Base-by-base conservation (phyloP, 306 rosid genomes). In the Castanopsis chinensis region DNA sequence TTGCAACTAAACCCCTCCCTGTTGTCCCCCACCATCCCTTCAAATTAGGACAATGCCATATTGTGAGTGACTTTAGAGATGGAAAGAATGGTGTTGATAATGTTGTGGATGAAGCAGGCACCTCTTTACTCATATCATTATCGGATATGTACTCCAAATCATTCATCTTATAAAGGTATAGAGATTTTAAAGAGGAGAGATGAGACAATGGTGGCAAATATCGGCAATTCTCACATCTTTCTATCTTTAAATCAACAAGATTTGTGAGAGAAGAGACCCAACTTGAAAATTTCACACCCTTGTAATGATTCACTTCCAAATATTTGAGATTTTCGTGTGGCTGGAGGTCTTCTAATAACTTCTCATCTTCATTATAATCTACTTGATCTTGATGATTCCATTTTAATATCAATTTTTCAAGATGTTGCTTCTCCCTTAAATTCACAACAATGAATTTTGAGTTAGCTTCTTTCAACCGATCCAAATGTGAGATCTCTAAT, bases 141-240 rank as follows among this genome's bases (percentile, higher is more conserved):
- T 56, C 57, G 6, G 11, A 12, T 13, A 74, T 20, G 78, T 33
- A 74, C 23, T 57, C 69, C n/a, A 74, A n/a, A 35, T 43, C 54
- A 55, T 1, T 6, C 55, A 57, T 20, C 2, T 0, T 3, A 0
- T 12, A 0, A 10, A 74, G 5, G 0, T 0, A 0, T 1, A 33
- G 69, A 33, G 15, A 7, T 32, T 74, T 11, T 1, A 74, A 67
- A 5, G 13, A 74, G 6, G 27, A 8, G 21, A 74, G 5, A 19
- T 11, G 11, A 33, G 57, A n/a, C 21, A 74, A 20, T 0, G 53
- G n/a, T 35, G 78, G 78, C 6, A 74, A 32, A 59, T 35, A 4
- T 13, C 23, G 69, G 3, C 78, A 73, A 4, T 21, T 73, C 14
- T 13, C 0, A 33, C 53, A 73, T 0, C 2, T 8, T 0, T 0